Conservation (phyloP, 768 basidiomycete species). For the Daedaleopsis nitida region DNA sequence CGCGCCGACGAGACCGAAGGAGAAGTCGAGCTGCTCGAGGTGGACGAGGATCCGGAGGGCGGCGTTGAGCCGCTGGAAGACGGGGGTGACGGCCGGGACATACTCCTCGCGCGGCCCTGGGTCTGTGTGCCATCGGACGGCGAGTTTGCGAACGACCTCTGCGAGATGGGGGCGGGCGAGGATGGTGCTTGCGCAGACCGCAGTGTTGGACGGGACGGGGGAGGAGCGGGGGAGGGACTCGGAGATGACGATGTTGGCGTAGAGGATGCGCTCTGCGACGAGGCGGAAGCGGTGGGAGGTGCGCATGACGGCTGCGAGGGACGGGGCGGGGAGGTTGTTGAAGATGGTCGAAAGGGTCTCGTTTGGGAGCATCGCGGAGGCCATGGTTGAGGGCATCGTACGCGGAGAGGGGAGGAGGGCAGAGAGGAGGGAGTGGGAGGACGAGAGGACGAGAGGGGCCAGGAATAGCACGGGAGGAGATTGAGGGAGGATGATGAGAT, state of each 20-base stretch:
- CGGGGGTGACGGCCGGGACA: constrained; percentile 26
- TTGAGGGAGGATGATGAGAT: constrained; percentile 1
- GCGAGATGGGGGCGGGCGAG: constrained; percentile 46
- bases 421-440: not conserved
- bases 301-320: constrained; percentile 43
- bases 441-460: not conserved
- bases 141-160: constrained; percentile 47
- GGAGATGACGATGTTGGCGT: constrained; percentile 50
- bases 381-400: not conserved
- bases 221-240: constrained; percentile 48
- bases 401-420: not conserved
- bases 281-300: constrained; percentile 46
- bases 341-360: constrained; percentile 58
- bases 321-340: constrained; percentile 28
- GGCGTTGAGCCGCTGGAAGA: constrained; percentile 31
- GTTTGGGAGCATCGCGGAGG: constrained; percentile 44
- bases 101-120: constrained; percentile 30
- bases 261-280: constrained; percentile 62
- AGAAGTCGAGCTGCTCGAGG: constrained; percentile 60
- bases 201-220: constrained; percentile 41
- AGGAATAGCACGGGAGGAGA: constrained; percentile 1
- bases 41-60: constrained; percentile 44
- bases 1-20: constrained; percentile 49
- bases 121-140: constrained; percentile 57
- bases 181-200: constrained; percentile 57